phyloP scores from a whole-genome alignment of 768 basidiomycete genomes.

The Tylopilus balloui region DNA sequence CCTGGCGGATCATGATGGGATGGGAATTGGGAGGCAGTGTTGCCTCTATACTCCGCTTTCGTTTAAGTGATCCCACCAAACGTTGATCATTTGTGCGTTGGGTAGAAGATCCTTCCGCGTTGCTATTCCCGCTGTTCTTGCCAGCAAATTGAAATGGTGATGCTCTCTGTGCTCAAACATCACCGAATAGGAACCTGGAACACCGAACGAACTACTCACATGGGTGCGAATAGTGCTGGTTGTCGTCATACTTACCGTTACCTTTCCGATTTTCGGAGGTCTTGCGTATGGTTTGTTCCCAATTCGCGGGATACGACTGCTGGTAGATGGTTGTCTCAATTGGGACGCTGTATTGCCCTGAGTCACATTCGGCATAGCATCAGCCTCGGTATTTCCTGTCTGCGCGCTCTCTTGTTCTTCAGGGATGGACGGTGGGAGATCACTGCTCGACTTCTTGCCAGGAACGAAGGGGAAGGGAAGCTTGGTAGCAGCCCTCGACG shows the following conservation, averaged over 20 bases:
- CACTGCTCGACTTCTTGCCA: conserved; percentile 16
- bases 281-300: conserved; percentile 56
- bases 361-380: conserved; percentile 16
- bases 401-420: conserved; percentile 29
- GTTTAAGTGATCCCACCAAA: conserved; percentile 27
- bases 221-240: conserved; percentile 1
- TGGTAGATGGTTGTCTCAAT: conserved; percentile 43
- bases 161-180: conserved; percentile 5
- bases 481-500: conserved; percentile 9
- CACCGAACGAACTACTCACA: conserved; percentile 15
- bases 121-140: conserved; percentile 12
- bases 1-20: conserved; percentile 34
- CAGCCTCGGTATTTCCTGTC: conserved; percentile 1
- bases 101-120: conserved; percentile 7
- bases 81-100: conserved; percentile 8
- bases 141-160: conserved; percentile 8
- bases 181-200: not conserved
- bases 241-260: conserved; percentile 5
- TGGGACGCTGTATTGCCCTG: conserved; percentile 37
- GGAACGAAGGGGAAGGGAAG: conserved; percentile 30
- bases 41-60: conserved; percentile 25
- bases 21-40: conserved; percentile 18
- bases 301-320: conserved; percentile 60
- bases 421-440: conserved; percentile 28
- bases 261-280: conserved; percentile 20